Evolutionary conservation across 2,329 filamentous ascomycete species (phyloP), one percentile per base, ranked within the genome.

Genomic region (Talaromyces sp.): DNA sequence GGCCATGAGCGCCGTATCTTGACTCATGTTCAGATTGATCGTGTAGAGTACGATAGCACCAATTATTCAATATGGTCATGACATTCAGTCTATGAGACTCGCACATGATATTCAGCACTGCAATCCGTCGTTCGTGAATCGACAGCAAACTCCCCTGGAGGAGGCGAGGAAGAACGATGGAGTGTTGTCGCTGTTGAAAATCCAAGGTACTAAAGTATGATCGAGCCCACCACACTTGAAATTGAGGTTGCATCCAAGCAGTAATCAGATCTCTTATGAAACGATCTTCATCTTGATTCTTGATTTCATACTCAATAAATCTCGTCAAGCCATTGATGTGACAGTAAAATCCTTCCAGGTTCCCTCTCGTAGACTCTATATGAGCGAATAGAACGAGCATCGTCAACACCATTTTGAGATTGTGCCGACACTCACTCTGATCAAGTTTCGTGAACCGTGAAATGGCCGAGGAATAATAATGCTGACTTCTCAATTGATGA

Each of bases 201-300:
- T 71, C 65, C 2, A 70, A 9, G 0, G 68, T 68, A 62, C 71
- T 70, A 49, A 72, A 73, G 54, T 73, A 71, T 14, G 65, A 62
- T 6, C 71, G 70, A 13, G 71, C 71, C 71, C 71, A 73, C 71
- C 71, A 73, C 16, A 73, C 66, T 11, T 70, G 64, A 24, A 66
- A 70, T 33, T 63, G 69, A 11, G 67, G 54, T 37, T 72, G 71
- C 64, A 71, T 67, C 70, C 70, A 72, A 19, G 69, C 65, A 35
- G 67, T 66, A 19, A 72, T 63, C n/a, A 72, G 66, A 1, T 45
- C 43, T 8, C 59, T 68, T 10, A 68, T 7, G 14, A 50, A 50
- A 22, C 27, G 47, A 50, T 50, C 24, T 31, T 22, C 14, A 8
- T 31, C 7, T 7, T 16, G 47, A 7, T 50, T 27, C 11, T 27